Evolutionary conservation across 2,329 filamentous ascomycete species (phyloP).

Genomic region (Aspergillus sergii): DNA sequence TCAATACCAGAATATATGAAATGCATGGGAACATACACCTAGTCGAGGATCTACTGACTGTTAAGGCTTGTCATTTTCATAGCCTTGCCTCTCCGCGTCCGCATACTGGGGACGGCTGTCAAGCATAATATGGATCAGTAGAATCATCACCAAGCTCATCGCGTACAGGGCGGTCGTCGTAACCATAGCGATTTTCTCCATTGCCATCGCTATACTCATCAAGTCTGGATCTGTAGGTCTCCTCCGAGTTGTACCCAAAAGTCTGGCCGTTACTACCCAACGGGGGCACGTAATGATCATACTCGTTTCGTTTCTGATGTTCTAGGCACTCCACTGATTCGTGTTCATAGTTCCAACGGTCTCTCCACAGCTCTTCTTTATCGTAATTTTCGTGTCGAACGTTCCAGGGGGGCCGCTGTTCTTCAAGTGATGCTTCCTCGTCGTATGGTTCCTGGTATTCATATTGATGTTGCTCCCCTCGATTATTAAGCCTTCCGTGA

Average conservation of each 20-base stretch:
- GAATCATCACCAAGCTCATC: conserved; percentile 15
- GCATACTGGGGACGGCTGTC: conserved; percentile 17
- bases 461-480: neutral
- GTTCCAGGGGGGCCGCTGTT: neutral
- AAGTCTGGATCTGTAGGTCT: neutral
- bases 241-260: neutral
- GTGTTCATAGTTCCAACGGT: neutral
- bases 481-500: conserved; percentile 14
- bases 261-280: too few relatives aligned
- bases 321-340: neutral
- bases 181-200: neutral
- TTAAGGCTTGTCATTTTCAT: conserved; percentile 18
- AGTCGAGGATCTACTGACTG: conserved; percentile 23
- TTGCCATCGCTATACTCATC: conserved; percentile 6
- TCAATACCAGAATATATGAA: conserved; percentile 11
- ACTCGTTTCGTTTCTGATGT: neutral
- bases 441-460: neutral
- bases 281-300: neutral
- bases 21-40: neutral
- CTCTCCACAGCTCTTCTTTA: neutral
- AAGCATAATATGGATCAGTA: conserved; percentile 15
- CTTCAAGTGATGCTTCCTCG: conserved; percentile 1
- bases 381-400: neutral
- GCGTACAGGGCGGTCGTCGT: neutral
- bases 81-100: conserved; percentile 13